Conservation (phyloP, 768 basidiomycete species). For the Boletus huronensis region DNA sequence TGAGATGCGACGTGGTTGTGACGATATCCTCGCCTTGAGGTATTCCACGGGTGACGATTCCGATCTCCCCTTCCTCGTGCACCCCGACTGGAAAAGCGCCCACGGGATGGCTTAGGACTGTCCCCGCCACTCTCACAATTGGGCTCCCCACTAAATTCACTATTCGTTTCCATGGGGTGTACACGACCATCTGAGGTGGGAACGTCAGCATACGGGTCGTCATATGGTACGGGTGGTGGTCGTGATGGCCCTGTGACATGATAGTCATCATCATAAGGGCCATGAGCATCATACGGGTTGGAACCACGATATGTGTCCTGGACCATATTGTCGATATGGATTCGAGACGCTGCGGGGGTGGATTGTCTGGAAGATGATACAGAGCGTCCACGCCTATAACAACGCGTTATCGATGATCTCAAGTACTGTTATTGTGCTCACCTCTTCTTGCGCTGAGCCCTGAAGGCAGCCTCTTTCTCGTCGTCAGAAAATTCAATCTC, state of each 20-base stretch:
- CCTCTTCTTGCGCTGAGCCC: conserved; percentile 57
- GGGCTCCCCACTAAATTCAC: conserved; percentile 18
- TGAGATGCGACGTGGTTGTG: conserved; percentile 12
- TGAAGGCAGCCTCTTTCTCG: conserved; percentile 79
- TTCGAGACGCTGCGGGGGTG: conserved; percentile 51
- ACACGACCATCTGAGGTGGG: conserved; percentile 29
- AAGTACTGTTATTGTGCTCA: conserved; percentile 30
- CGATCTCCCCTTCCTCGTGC: conserved; percentile 26
- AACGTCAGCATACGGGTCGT: conserved; percentile 69
- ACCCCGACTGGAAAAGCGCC: conserved; percentile 27
- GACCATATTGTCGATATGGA: conserved; percentile 53
- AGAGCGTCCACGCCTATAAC: conserved; percentile 51
- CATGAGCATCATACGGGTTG: conserved; percentile 64
- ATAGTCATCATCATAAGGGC: conserved; percentile 67
- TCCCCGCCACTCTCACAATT: conserved; percentile 22
- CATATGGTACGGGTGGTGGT: conserved; percentile 69
- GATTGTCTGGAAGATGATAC: conserved; percentile 51
- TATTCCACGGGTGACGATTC: conserved; percentile 14
- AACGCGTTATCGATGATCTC: not conserved
- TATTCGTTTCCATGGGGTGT: not conserved
- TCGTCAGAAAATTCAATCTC: conserved; percentile 96
- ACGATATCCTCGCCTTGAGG: conserved; percentile 18
- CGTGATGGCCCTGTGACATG: conserved; percentile 50
- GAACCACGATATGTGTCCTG: conserved; percentile 44
- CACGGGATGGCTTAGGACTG: not conserved